A percentile compares a stretch with the other conserved stretches of the same genome.
These are phyloP conservation scores for rapeseed (Brassica napus) DNA, from an alignment of 345 rosid species.

Conservation along the genomic window DNA sequence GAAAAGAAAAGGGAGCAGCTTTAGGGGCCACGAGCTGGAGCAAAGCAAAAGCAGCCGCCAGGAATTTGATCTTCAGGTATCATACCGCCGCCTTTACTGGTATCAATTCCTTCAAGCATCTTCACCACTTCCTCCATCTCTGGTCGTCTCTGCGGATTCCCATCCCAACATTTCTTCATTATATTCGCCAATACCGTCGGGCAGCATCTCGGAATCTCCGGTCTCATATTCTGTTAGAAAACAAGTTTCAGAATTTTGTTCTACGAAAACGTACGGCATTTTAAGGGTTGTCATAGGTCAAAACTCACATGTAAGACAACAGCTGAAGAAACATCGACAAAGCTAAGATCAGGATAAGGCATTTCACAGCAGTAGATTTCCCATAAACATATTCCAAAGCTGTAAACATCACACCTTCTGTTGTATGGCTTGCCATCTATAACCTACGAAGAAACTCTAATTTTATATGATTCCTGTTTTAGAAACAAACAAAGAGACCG, in stretches of 20 bases:
- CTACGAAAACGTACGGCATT: too few species aligned
- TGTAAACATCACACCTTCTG: too few species aligned
- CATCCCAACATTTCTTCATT: background rate
- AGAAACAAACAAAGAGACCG: too few species aligned
- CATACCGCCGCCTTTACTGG: background rate
- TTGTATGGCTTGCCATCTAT: background rate
- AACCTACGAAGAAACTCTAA: background rate
- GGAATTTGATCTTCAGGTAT: background rate
- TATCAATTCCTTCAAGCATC: background rate
- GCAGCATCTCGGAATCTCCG: background rate
- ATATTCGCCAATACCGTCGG: background rate
- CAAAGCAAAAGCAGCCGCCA: background rate
- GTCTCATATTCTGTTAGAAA: background rate
- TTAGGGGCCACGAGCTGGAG: background rate
- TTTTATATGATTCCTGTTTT: too few species aligned
- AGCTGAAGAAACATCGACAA: background rate
- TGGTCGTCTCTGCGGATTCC: background rate
- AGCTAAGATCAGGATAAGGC: background rate
- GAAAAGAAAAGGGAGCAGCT: background rate
- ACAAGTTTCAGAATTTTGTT: too few species aligned
- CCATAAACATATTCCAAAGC: background rate
- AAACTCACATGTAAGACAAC: background rate
- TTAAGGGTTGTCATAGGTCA: too few species aligned
- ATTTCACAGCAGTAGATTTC: background rate
- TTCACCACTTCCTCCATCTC: background rate